A percentile compares a stretch with the other conserved stretches of the same genome.
phyloP scores from a whole-genome alignment of 257 asterid species.

The Solanum pennellii region DNA sequence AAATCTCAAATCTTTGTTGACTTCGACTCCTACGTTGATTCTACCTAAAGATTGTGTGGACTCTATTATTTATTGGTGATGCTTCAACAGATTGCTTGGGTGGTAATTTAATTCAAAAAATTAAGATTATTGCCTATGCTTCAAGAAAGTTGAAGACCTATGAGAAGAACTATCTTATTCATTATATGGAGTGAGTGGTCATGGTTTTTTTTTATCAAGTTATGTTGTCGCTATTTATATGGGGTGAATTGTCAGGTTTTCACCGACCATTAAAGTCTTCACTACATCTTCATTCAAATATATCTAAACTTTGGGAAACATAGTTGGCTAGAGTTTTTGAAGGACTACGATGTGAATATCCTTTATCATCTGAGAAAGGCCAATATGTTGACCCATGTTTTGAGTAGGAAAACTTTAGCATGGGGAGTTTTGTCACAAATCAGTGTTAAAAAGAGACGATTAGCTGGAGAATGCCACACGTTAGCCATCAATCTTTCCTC shows the following conservation, averaged over 20 bases:
- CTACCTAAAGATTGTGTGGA: background rate
- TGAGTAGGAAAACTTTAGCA: background rate
- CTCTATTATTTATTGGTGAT: background rate
- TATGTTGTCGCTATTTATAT: no score
- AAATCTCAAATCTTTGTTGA: background rate
- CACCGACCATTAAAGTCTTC: background rate
- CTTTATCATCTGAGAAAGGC: no score
- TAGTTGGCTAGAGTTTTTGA: background rate
- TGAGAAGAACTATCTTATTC: background rate
- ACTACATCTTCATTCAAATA: background rate
- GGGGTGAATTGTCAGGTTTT: background rate
- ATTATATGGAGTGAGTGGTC: background rate
- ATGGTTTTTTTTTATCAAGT: background rate
- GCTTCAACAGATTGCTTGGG: background rate
- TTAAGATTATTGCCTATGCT: background rate
- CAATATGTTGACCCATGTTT: background rate
- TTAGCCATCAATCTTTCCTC: background rate
- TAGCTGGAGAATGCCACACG: background rate
- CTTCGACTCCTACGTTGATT: background rate
- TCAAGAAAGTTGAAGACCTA: background rate
- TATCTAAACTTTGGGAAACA: background rate
- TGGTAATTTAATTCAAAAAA: no score
- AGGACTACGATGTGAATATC: background rate
- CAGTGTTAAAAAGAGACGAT: background rate
- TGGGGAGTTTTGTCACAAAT: background rate